Conservation (phyloP, 345 rosid species). For the Citrus sp. region DNA sequence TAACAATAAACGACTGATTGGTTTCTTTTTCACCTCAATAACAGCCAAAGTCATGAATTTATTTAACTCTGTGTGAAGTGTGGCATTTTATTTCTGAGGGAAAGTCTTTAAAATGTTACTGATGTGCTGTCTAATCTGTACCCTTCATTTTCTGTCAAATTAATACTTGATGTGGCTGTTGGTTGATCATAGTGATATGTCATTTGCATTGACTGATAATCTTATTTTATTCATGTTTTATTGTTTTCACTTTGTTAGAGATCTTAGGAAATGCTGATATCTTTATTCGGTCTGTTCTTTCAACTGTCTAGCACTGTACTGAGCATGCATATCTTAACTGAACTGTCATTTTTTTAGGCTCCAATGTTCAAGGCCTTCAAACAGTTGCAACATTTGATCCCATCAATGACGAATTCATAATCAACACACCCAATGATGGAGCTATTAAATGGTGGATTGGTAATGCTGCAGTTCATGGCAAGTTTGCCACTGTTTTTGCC, state of each 20-base stretch:
- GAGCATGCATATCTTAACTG: background rate
- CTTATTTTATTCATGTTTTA: background rate
- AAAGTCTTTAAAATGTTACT: background rate
- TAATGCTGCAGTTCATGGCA: slow-evolving; percentile 98
- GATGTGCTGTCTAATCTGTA: background rate
- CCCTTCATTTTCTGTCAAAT: background rate
- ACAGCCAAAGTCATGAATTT: background rate
- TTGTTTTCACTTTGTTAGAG: background rate
- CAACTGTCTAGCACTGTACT: background rate
- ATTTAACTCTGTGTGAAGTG: background rate
- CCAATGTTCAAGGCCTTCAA: slow-evolving; percentile 96
- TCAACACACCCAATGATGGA: slow-evolving; percentile 87
- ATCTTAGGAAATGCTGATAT: background rate
- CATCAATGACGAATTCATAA: slow-evolving; percentile 67
- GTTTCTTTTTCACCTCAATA: background rate
- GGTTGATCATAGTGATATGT: background rate
- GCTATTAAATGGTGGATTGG: slow-evolving; percentile 99
- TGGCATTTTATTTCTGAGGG: background rate
- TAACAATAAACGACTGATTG: background rate
- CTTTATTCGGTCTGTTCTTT: background rate
- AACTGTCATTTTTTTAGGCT: slow-evolving; percentile 42
- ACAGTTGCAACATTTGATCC: slow-evolving; percentile 89
- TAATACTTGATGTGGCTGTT: background rate
- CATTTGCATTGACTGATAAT: background rate
- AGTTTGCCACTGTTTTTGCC: slow-evolving; percentile 93